A percentile compares a stretch with the other conserved stretches of the same genome.
Evolutionary conservation across 257 asterid species (phyloP).

Genomic region (Echites panduratus): DNA sequence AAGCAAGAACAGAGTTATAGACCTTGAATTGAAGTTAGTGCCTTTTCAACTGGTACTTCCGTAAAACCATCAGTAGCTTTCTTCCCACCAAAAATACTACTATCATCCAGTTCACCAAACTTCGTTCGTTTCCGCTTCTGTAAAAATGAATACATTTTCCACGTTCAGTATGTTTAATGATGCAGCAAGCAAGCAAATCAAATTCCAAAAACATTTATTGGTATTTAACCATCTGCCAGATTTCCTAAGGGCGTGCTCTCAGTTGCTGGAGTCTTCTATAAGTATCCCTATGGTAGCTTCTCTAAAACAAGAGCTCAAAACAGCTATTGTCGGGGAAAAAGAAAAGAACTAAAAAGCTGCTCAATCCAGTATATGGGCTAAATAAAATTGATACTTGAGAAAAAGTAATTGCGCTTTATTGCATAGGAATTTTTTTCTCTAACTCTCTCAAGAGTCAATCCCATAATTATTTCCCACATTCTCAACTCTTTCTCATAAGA

Average conservation of each 20-base stretch:
- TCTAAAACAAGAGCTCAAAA: too few relatives aligned
- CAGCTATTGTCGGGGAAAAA: too few relatives aligned
- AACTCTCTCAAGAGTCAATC: background rate
- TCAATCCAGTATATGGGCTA: too few relatives aligned
- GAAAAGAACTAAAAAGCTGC: too few relatives aligned
- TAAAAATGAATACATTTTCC: conserved; percentile 11
- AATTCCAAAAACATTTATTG: background rate
- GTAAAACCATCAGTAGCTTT: conserved; percentile 24
- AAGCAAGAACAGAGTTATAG: background rate
- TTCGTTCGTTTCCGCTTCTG: conserved; percentile 48
- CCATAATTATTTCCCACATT: too few relatives aligned
- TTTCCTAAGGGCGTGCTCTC: background rate
- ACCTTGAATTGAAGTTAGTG: conserved; percentile 27
- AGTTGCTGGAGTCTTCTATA: too few relatives aligned
- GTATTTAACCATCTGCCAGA: background rate
- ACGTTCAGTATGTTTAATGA: background rate
- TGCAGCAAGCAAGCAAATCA: background rate
- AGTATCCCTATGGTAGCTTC: too few relatives aligned
- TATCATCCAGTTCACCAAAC: conserved; percentile 17
- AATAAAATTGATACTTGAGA: too few relatives aligned
- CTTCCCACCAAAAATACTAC: conserved; percentile 18
- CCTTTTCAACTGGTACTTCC: conserved; percentile 21
- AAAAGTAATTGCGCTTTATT: too few relatives aligned
- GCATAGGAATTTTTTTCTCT: background rate
- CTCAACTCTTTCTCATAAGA: background rate